Conservation (phyloP, 768 basidiomycete genomes). For the Lactarius evosmus region DNA sequence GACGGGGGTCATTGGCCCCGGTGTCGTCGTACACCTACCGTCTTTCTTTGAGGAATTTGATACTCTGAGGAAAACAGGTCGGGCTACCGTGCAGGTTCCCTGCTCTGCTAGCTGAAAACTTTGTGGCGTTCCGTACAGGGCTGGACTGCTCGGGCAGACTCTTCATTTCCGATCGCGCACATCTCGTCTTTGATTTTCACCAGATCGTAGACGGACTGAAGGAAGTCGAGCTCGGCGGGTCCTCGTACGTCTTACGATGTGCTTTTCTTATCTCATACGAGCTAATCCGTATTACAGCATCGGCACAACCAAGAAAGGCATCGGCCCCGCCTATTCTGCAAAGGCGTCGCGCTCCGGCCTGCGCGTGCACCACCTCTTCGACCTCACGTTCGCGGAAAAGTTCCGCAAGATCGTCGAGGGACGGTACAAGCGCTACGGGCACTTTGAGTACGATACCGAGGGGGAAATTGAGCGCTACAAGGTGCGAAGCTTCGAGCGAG, state of each 20-base stretch:
- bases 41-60: conserved; percentile 95
- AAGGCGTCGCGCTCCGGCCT: conserved; percentile 96
- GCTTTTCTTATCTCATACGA: conserved; percentile 15
- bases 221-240: conserved; percentile 93
- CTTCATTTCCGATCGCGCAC: conserved; percentile 93
- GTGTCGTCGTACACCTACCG: conserved; percentile 95
- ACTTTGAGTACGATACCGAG: conserved; percentile 98
- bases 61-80: conserved; percentile 78
- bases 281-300: conserved; percentile 52
- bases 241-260: conserved; percentile 47
- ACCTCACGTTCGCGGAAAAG: conserved; percentile 81
- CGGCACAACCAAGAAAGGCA: conserved; percentile 97
- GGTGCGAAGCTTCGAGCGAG: conserved; percentile 40
- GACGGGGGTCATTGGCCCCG: conserved; percentile 84
- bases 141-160: conserved; percentile 81
- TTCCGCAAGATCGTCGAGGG: conserved; percentile 96
- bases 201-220: conserved; percentile 99
- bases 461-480: conserved; percentile 92
- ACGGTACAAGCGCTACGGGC: conserved; percentile 94
- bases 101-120: too few species aligned
- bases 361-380: conserved; percentile 94
- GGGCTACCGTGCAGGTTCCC: conserved; percentile 14
- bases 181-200: conserved; percentile 98
- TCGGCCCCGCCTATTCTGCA: conserved; percentile 97
- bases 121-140: conserved; percentile 45